Evolutionary conservation across 352 stramenopile species (phyloP), one percentile per base, ranked within the genome.

Genomic region (Globisporangium cederbergense): DNA sequence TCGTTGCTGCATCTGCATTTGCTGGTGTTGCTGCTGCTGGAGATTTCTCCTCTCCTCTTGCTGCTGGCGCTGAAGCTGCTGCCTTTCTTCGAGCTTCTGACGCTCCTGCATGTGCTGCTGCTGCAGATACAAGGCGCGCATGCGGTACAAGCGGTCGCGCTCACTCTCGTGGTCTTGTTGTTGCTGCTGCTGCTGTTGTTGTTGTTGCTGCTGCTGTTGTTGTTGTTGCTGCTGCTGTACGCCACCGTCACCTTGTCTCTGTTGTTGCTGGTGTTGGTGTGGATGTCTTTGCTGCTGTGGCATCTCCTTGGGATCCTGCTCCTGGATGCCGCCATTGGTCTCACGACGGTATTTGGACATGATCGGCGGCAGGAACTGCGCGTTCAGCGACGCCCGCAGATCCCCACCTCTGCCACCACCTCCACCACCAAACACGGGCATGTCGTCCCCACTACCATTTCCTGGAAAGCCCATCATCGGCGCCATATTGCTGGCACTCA

Each of bases 251-350:
- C 6, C 43, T 49, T 65, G 66, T 36, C 70, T 67, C 18, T 86
- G 74, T 25, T 79, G 77, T 28, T 64, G 63, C 18, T 67, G 66
- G 16, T 70, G 64, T 38, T 80, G 73, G 28, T 81, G 72, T 10
- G 68, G 78, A 81, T 28, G 70, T 0, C 56, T 58, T 22, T 78
- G 75, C 32, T 45, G 72, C 32, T 79, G 73, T 8, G 54, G 52
- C 34, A 62, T 62, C 13, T 70, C 40, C 32, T 76, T 66, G 3
- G 65, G 67, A 20, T 83, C 66, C n/a, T 74, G 53, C 9, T 78
- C 68, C 40, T 76, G 63, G 32, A 65, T 66, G 54, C 69, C 57
- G 25, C 20, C 30, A 11, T 36, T n/a, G 28, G 11, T 28, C 30
- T 40, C 30, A n/a, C 57, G 62, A 28, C 50, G 63, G 18, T 64